Conservation (phyloP, 495 filamentous ascomycete species). For the Immersiella caudata region DNA sequence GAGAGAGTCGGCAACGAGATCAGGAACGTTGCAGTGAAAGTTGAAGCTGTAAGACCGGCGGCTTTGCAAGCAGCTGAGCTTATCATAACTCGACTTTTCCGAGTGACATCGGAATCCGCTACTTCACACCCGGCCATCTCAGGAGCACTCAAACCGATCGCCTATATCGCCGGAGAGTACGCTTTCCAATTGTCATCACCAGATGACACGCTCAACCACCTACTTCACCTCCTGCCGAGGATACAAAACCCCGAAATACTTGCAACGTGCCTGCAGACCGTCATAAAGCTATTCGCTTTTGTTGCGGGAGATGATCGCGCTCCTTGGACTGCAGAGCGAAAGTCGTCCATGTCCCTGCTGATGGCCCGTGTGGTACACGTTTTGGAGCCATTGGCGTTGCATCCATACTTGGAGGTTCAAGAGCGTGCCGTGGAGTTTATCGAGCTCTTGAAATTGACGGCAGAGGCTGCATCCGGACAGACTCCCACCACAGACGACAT, state of each 20-base stretch:
- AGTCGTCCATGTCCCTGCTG: conserved; percentile 70
- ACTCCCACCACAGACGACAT: conserved; percentile 54
- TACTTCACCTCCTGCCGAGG: conserved; percentile 68
- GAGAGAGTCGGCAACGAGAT: conserved; percentile 80
- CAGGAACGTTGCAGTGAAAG: conserved; percentile 88
- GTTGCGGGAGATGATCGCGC: conserved; percentile 59
- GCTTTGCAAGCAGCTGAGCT: conserved; percentile 84
- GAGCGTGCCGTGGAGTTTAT: conserved; percentile 90
- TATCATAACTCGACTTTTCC: conserved; percentile 56
- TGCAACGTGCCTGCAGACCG: conserved; percentile 79
- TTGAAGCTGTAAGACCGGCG: conserved; percentile 73
- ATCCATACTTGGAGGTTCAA: conserved; percentile 92
- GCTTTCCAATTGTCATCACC: conserved; percentile 66
- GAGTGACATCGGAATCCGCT: conserved; percentile 46
- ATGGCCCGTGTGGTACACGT: conserved; percentile 79
- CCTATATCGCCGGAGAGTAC: conserved; percentile 90
- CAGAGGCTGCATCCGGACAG: conserved; percentile 74
- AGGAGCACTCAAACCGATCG: conserved; percentile 69
- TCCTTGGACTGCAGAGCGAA: conserved; percentile 65
- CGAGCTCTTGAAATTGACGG: conserved; percentile 81
- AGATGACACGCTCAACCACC: conserved; percentile 65
- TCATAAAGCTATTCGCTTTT: conserved; percentile 78
- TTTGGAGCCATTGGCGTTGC: conserved; percentile 72
- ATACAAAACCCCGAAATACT: conserved; percentile 62
- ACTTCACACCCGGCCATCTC: conserved; percentile 44